Conservation (phyloP, 2,329 filamentous ascomycete genomes). For the Emergomyces pasteurianus region DNA sequence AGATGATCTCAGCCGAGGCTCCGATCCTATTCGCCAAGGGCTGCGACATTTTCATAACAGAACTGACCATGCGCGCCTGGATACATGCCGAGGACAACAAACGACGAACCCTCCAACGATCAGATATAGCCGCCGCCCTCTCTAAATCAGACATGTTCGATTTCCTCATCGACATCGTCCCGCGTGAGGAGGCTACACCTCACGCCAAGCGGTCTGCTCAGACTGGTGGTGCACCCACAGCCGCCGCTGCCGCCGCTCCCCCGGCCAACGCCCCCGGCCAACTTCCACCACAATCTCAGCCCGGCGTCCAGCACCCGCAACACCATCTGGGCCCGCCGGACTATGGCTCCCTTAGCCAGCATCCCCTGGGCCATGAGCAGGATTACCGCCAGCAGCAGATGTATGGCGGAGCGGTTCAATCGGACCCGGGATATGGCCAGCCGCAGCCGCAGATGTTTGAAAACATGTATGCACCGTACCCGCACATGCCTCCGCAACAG, state of each 20-base stretch:
- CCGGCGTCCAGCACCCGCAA: constrained; percentile 41
- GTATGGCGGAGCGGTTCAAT: constrained; percentile 69
- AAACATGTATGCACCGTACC: constrained; percentile 69
- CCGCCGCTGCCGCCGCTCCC: constrained; percentile 3
- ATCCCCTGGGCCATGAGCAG: constrained; percentile 54
- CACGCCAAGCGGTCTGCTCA: constrained; percentile 63
- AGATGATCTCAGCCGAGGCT: constrained; percentile 98
- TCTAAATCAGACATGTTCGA: constrained; percentile 99
- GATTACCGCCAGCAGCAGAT: constrained; percentile 75
- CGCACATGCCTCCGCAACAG: constrained; percentile 70
- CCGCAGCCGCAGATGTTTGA: constrained; percentile 68
- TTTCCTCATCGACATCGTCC: constrained; percentile 97
- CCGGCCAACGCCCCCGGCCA: constrained; percentile 18
- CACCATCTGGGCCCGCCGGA: constrained; percentile 42
- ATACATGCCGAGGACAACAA: constrained; percentile 99
- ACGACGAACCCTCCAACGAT: constrained; percentile 83
- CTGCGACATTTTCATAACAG: constrained; percentile 98
- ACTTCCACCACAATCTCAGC: constrained; percentile 24
- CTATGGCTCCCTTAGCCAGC: constrained; percentile 49
- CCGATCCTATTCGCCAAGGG: constrained; percentile 97
- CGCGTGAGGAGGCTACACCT: constrained; percentile 79
- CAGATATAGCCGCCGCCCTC: constrained; percentile 89
- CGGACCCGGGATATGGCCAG: constrained; percentile 65
- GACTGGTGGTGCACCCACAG: constrained; percentile 4
- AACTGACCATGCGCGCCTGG: constrained; percentile 98